Evolutionary conservation across 768 basidiomycete genomes (phyloP), one percentile per base, ranked within the genome.

Genomic region (Suillus brevipes): DNA sequence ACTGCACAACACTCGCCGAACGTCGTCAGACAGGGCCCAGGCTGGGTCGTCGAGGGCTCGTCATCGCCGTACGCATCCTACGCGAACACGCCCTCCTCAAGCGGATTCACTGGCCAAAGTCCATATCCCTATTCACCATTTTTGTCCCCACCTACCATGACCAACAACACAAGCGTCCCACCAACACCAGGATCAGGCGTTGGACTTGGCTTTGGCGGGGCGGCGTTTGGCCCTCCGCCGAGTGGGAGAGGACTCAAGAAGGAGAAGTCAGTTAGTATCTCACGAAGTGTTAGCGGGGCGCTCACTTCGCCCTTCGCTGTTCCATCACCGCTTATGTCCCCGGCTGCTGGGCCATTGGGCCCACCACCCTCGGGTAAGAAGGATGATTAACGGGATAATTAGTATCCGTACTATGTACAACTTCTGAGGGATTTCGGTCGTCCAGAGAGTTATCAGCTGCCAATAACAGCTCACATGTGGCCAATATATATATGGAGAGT

Each of bases 11-110:
- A 38, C 7, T 34, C 63, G 6, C 79, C 79, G 0, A 78, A 82
- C 5, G 81, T 89, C 67, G 73, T 86, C 3, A 81, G 84, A 13
- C 87, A 88, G 65, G 88, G 88, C 14, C 77, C 68, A 36, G 84
- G 85, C 4, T 89, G 88, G 87, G 82, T 82, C 47, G 79, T 85
- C 60, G 89, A 90, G 45, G 84, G 85, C 47, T 38, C 55, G 3
- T 65, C 68, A 0, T 77, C 77, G n/a, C 81, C 82, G 2, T 74
- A 82, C 64, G 62, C 70, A 31, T 68, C 73, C 61, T 78, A 80
- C 62, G 72, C 75, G 34, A 72, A 69, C 52, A 80, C 83, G 0
- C 79, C 82, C 0, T 68, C 66, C 9, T 69, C 78, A 1, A 71
- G 73, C 6, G 69, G 73, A 6, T 75, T 78, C 47, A 70, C 69